Evolutionary conservation across 345 rosid genomes (phyloP).

Genomic region (Syzygium jambos): DNA sequence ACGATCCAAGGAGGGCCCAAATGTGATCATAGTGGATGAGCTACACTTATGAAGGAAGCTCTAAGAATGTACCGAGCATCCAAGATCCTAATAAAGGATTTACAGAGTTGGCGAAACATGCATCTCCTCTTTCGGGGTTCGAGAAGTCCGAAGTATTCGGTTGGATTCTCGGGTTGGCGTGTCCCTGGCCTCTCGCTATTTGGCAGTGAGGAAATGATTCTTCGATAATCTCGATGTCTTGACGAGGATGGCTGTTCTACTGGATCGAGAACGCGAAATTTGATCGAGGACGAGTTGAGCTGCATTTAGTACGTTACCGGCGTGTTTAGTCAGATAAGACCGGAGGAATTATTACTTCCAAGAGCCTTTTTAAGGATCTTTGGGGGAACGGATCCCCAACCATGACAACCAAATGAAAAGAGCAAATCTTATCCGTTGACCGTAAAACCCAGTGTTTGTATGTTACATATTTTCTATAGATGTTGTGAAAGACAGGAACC

Average conservation of each 20-base stretch:
- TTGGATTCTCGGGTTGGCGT: not conserved
- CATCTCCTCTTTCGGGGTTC: not conserved
- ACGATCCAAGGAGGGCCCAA: not conserved
- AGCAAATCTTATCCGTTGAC: not conserved
- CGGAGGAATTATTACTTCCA: not conserved
- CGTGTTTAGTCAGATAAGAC: not conserved
- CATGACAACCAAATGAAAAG: not conserved
- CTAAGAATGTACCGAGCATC: not conserved
- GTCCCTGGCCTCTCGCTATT: not conserved
- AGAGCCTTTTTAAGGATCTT: not conserved
- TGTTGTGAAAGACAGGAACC: not conserved
- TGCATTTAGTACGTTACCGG: not conserved
- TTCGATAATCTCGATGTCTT: not conserved
- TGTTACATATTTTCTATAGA: not conserved
- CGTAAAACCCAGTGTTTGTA: accelerated
- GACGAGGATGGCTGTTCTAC: not conserved
- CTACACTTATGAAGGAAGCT: not conserved
- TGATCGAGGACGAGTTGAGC: not conserved
- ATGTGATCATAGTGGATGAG: not conserved
- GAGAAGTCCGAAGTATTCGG: not conserved
- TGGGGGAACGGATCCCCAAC: accelerated
- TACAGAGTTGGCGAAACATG: not conserved
- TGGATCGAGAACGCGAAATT: not conserved
- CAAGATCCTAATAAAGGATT: not conserved
- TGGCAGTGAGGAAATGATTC: not conserved